A percentile compares a stretch with the other conserved stretches of the same genome.
phyloP scores from a whole-genome alignment of 176 grass and related monocot genomes.

The Oropetium thomaeum region DNA sequence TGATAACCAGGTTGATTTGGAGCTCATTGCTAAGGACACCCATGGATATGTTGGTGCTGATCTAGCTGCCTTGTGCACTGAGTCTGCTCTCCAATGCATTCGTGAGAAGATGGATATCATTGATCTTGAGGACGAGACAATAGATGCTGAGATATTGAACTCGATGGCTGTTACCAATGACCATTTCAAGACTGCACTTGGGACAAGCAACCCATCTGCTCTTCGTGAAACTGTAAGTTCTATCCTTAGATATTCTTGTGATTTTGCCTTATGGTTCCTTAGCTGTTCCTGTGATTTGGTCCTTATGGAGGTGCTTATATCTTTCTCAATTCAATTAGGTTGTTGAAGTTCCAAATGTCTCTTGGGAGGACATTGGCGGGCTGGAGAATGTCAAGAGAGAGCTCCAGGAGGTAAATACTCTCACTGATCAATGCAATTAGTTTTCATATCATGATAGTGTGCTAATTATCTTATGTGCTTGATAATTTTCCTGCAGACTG shows the following conservation, averaged over 20 bases:
- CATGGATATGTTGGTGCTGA: slow-evolving; percentile 88
- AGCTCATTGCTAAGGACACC: slow-evolving; percentile 68
- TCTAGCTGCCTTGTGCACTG: slow-evolving; percentile 79
- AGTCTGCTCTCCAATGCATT: slow-evolving; percentile 85
- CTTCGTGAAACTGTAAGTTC: slow-evolving; percentile 76
- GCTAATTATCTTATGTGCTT: not conserved
- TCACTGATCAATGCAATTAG: not conserved
- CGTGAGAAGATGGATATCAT: slow-evolving; percentile 94
- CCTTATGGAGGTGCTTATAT: not conserved
- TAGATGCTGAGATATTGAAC: slow-evolving; percentile 90
- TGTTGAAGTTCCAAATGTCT: slow-evolving; percentile 66
- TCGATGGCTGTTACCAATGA: slow-evolving; percentile 91
- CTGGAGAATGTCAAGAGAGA: slow-evolving; percentile 62
- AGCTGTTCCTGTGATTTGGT: not conserved
- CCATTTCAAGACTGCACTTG: slow-evolving; percentile 91
- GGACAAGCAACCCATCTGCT: slow-evolving; percentile 81
- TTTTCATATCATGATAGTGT: not conserved
- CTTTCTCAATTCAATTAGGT: slow-evolving; percentile 41
- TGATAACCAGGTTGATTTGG: slow-evolving; percentile 67
- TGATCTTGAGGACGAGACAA: slow-evolving; percentile 85
- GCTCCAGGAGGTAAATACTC: slow-evolving; percentile 46
- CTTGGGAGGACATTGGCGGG: slow-evolving; percentile 67
- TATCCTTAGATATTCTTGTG: not conserved
- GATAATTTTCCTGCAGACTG: slow-evolving; percentile 40
- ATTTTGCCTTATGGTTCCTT: too few relatives aligned